These are phyloP conservation scores for Pyricularia pennisetigena DNA, from an alignment of 2,329 filamentous ascomycete genomes.

Conservation along the genomic window DNA sequence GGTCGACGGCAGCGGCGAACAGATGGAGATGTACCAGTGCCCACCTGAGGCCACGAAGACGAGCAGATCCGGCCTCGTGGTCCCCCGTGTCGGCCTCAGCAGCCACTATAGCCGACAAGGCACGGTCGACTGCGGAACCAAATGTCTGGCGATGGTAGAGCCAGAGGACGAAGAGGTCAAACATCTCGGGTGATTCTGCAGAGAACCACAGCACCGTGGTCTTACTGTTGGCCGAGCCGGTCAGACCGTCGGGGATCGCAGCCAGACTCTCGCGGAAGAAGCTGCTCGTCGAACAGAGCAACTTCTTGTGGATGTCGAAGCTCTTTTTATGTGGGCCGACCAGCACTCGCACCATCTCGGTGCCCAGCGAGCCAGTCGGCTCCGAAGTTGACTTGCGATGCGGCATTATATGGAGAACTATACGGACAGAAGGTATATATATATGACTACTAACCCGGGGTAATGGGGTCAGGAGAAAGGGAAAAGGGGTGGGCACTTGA, in stretches of 20 bases:
- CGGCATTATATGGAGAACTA: background rate
- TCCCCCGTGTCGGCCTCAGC: slow-evolving; percentile 2
- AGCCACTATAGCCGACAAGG: slow-evolving; percentile 18
- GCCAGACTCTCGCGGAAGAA: slow-evolving; percentile 39
- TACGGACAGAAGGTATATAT: background rate
- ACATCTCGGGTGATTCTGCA: slow-evolving; percentile 39
- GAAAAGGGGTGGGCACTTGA: background rate
- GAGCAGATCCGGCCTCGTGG: background rate
- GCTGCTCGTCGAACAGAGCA: slow-evolving; percentile 33
- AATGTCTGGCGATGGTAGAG: slow-evolving; percentile 35
- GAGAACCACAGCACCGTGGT: slow-evolving; percentile 25
- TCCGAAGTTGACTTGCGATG: slow-evolving; percentile 2
- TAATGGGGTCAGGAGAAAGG: background rate
- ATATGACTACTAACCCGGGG: too few species aligned
- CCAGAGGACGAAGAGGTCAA: slow-evolving; percentile 43
- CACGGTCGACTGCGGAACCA: slow-evolving; percentile 30
- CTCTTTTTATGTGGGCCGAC: slow-evolving; percentile 19
- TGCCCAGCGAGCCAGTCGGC: slow-evolving; percentile 9
- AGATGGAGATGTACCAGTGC: slow-evolving; percentile 46
- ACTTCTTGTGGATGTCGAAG: slow-evolving; percentile 22
- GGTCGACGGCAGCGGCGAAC: slow-evolving; percentile 41
- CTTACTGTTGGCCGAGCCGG: slow-evolving; percentile 10
- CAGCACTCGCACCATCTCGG: slow-evolving; percentile 17
- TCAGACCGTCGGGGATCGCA: slow-evolving; percentile 17
- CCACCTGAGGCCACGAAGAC: slow-evolving; percentile 37